Evolutionary conservation across 345 rosid species (phyloP).

Genomic region (Hirschfeldia incana): DNA sequence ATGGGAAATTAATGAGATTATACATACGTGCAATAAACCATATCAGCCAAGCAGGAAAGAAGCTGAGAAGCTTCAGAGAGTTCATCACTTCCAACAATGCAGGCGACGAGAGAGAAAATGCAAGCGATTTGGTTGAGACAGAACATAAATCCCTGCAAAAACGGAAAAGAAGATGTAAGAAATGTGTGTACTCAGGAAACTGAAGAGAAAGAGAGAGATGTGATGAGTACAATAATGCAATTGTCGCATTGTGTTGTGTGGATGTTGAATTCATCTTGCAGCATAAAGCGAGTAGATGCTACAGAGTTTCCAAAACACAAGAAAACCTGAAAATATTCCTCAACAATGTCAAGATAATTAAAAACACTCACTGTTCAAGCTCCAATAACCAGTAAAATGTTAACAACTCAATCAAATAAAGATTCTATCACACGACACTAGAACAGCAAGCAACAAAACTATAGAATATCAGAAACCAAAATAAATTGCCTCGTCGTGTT

Average conservation of each 20-base stretch:
- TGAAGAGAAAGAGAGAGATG: not conserved
- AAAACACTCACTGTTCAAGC: not conserved
- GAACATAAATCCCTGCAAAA: constrained; percentile 87
- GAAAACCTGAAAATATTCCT: constrained; percentile 56
- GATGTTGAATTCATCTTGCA: constrained; percentile 99
- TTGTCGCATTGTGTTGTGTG: constrained; percentile 96
- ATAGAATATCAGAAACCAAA: not conserved
- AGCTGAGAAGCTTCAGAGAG: constrained; percentile 83
- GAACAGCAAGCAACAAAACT: not conserved
- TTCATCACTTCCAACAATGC: constrained; percentile 91
- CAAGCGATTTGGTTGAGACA: constrained; percentile 97
- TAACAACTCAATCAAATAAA: not conserved
- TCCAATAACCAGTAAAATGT: not conserved
- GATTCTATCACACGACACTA: not conserved
- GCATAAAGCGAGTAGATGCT: constrained; percentile 87
- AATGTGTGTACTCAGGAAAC: constrained; percentile 29
- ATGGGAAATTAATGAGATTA: constrained; percentile 24
- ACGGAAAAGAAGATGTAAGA: not conserved
- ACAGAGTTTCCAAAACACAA: constrained; percentile 93
- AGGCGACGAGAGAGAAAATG: constrained; percentile 89
- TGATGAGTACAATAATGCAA: constrained; percentile 77
- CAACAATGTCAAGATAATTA: not conserved
- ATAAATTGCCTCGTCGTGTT: not conserved
- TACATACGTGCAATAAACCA: constrained; percentile 96
- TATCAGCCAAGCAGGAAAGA: constrained; percentile 68